A percentile compares a stretch with the other conserved stretches of the same genome.
phyloP scores from a whole-genome alignment of 179 eudicot genomes.

The Heliamphora pulchella region DNA sequence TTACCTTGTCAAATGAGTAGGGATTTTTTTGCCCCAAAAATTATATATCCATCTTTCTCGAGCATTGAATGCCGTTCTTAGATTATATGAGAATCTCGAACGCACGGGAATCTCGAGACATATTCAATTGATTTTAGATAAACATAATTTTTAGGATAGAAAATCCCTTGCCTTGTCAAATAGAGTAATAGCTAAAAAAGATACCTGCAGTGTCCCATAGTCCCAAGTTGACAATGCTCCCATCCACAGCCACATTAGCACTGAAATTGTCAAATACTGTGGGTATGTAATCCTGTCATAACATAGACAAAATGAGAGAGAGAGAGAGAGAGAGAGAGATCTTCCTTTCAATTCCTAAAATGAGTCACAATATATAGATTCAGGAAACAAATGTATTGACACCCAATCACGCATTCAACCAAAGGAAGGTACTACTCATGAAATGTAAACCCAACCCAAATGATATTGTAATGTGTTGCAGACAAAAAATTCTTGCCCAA shows the following conservation, averaged over 20 bases:
- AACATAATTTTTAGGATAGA: too few relatives aligned
- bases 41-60: too few relatives aligned
- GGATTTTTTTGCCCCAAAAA: too few relatives aligned
- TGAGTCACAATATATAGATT: background rate
- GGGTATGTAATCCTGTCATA: constrained; percentile 84
- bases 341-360: background rate
- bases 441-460: background rate
- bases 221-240: constrained; percentile 92
- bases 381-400: background rate
- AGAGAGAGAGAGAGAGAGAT: constrained; percentile 13
- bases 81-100: too few relatives aligned
- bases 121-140: too few relatives aligned
- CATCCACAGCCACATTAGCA: constrained; percentile 98
- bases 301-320: background rate
- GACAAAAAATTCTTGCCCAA: too few relatives aligned
- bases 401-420: background rate
- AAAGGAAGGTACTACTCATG: background rate
- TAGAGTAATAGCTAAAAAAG: background rate
- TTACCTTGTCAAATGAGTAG: too few relatives aligned
- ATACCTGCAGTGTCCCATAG: constrained; percentile 99
- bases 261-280: constrained; percentile 99
- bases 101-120: too few relatives aligned
- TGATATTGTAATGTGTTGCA: too few relatives aligned
- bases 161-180: too few relatives aligned
- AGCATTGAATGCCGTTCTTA: too few relatives aligned